Percentiles rank a stretch among this genome's conserved stretches.
Evolutionary conservation across 2,329 filamentous ascomycete species (phyloP).

Genomic region (Fusarium mangiferae): DNA sequence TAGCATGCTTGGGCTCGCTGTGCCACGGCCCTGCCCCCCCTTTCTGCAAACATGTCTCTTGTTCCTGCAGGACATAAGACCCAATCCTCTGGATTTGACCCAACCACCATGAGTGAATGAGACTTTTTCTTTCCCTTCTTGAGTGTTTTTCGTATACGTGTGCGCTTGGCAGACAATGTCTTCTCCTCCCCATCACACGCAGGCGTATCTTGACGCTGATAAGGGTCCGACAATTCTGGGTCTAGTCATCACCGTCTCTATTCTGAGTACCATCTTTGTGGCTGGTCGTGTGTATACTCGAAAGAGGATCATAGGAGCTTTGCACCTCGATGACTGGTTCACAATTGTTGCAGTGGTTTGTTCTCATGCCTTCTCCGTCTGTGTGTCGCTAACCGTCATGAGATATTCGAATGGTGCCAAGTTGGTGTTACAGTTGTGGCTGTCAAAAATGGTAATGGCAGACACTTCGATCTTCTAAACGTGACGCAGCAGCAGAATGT

Average conservation of each 20-base stretch:
- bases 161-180: background rate
- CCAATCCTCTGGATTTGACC: background rate
- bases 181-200: slow-evolving; percentile 2
- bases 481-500: slow-evolving; percentile 44
- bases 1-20: background rate
- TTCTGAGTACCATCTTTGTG: slow-evolving; percentile 25
- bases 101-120: background rate
- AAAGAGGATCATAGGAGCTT: slow-evolving; percentile 20
- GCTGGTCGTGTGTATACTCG: slow-evolving; percentile 19
- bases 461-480: slow-evolving; percentile 49
- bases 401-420: slow-evolving; percentile 49
- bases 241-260: slow-evolving; percentile 9
- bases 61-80: slow-evolving; percentile 1
- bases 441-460: slow-evolving; percentile 52
- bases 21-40: background rate
- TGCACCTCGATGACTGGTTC: slow-evolving; percentile 31
- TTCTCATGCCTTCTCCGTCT: fast-evolving
- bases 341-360: slow-evolving; percentile 22
- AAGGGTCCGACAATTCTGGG: slow-evolving; percentile 29
- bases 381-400: background rate
- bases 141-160: background rate
- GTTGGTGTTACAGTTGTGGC: slow-evolving; percentile 49
- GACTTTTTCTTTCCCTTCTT: background rate
- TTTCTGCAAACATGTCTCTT: background rate
- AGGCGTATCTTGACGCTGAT: slow-evolving; percentile 23